A percentile compares a stretch with the other conserved stretches of the same genome.
Conservation (phyloP, 495 filamentous ascomycete species). For the Pseudoneurospora amorphoporcata region DNA sequence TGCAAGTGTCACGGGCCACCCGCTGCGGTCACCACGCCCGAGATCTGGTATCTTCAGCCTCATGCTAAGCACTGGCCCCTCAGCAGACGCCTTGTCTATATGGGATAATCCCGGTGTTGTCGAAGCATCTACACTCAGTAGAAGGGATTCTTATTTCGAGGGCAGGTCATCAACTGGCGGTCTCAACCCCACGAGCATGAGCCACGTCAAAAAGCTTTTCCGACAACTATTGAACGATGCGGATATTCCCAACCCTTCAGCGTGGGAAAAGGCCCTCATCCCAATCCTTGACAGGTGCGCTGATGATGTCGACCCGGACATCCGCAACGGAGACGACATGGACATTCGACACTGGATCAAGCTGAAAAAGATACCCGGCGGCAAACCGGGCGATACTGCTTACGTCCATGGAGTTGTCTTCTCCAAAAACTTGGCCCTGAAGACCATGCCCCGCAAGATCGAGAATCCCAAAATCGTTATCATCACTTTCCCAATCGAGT, state of each 20-base stretch:
- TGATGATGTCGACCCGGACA: slow-evolving; percentile 88
- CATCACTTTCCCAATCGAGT: slow-evolving; percentile 91
- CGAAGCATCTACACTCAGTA: slow-evolving; percentile 51
- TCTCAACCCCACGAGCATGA: slow-evolving; percentile 73
- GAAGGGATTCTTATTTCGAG: slow-evolving; percentile 80
- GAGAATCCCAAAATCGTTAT: slow-evolving; percentile 78
- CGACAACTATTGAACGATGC: slow-evolving; percentile 72
- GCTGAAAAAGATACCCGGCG: slow-evolving; percentile 89
- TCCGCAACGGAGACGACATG: slow-evolving; percentile 82
- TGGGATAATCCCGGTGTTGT: slow-evolving; percentile 23
- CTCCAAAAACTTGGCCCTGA: slow-evolving; percentile 90
- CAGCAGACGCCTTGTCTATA: slow-evolving; percentile 30
- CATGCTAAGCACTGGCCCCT: slow-evolving; percentile 22
- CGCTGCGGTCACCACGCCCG: slow-evolving; percentile 56
- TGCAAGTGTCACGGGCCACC: slow-evolving; percentile 54
- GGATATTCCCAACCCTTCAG: slow-evolving; percentile 54
- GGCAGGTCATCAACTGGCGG: slow-evolving; percentile 63
- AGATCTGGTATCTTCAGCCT: slow-evolving; percentile 31
- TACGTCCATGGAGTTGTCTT: slow-evolving; percentile 96
- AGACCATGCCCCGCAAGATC: slow-evolving; percentile 88
- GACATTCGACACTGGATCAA: slow-evolving; percentile 99
- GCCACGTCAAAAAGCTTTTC: slow-evolving; percentile 78
- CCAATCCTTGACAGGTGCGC: slow-evolving; percentile 87
- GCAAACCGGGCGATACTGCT: slow-evolving; percentile 76
- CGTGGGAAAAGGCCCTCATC: slow-evolving; percentile 86